These are phyloP conservation scores for Aurantiochytrium sp. DNA, from an alignment of 108 stramenopile genomes.

Conservation along the genomic window DNA sequence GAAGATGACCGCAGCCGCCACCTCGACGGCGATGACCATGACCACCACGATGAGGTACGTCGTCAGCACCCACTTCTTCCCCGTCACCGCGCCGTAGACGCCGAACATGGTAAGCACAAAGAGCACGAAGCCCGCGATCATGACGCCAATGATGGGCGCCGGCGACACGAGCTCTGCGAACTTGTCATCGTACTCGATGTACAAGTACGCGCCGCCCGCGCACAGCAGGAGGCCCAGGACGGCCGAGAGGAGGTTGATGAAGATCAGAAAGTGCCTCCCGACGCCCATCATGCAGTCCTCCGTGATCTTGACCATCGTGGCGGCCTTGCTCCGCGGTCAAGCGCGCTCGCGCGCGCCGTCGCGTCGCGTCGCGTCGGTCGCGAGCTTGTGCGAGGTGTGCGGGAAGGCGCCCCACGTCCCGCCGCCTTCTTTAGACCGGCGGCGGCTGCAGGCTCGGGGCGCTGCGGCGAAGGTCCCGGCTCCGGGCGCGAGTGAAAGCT, in stretches of 20 bases:
- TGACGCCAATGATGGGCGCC: slow-evolving; percentile 13
- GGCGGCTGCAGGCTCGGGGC: too few relatives aligned
- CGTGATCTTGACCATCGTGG: too few relatives aligned
- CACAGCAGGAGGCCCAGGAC: neutral
- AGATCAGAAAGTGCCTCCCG: neutral
- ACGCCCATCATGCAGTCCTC: neutral
- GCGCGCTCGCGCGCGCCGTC: too few relatives aligned
- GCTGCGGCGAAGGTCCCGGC: too few relatives aligned
- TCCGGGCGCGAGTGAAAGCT: too few relatives aligned
- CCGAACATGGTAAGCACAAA: slow-evolving; percentile 5
- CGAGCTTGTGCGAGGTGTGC: too few relatives aligned
- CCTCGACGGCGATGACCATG: neutral
- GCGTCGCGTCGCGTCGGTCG: too few relatives aligned
- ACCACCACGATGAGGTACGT: slow-evolving; percentile 10
- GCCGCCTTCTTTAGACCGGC: too few relatives aligned
- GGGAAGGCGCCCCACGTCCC: too few relatives aligned
- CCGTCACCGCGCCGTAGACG: slow-evolving; percentile 4
- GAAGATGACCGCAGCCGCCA: neutral
- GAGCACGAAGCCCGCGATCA: neutral
- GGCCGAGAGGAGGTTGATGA: neutral
- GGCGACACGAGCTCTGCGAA: neutral
- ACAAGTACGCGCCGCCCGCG: slow-evolving; percentile 21
- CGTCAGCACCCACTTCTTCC: neutral
- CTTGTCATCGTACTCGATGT: neutral
- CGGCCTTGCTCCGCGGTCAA: too few relatives aligned